Conservation (phyloP, 2,329 filamentous ascomycete genomes). For the Acephala macrosclerotiorum region DNA sequence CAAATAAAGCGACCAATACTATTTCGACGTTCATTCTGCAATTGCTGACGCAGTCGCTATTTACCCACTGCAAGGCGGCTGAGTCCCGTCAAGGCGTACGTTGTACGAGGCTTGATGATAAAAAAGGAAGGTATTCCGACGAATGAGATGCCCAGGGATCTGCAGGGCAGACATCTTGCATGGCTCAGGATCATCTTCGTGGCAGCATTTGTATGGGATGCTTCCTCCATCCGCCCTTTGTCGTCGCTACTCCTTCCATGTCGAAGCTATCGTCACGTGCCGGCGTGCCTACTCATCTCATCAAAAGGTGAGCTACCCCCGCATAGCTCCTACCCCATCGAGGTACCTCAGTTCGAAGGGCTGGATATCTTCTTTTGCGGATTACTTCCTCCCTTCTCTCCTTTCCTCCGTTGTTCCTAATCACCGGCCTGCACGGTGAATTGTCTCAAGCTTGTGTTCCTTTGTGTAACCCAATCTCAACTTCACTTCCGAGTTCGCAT, state of each 20-base stretch:
- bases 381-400: slow-evolving; percentile 1
- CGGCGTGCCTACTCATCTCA: neutral
- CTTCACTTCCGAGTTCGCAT: neutral
- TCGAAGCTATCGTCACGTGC: neutral
- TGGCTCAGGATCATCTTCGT: neutral
- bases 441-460: neutral
- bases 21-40: too few relatives aligned
- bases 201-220: neutral
- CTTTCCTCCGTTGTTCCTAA: slow-evolving; percentile 8
- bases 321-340: neutral
- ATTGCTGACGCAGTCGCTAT: too few relatives aligned
- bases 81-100: neutral
- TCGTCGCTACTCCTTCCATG: neutral
- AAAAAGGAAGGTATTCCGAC: neutral
- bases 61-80: neutral
- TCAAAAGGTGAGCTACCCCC: neutral
- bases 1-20: too few relatives aligned
- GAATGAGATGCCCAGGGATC: neutral
- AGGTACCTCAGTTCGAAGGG: neutral
- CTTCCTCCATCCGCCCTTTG: neutral
- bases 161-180: neutral
- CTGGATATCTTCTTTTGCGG: neutral
- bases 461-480: slow-evolving; percentile 2
- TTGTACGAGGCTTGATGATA: neutral
- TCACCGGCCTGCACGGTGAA: slow-evolving; percentile 1